Base-by-base conservation (phyloP, 2,329 filamentous ascomycete species). In the Chrysosporium queenslandicum region DNA sequence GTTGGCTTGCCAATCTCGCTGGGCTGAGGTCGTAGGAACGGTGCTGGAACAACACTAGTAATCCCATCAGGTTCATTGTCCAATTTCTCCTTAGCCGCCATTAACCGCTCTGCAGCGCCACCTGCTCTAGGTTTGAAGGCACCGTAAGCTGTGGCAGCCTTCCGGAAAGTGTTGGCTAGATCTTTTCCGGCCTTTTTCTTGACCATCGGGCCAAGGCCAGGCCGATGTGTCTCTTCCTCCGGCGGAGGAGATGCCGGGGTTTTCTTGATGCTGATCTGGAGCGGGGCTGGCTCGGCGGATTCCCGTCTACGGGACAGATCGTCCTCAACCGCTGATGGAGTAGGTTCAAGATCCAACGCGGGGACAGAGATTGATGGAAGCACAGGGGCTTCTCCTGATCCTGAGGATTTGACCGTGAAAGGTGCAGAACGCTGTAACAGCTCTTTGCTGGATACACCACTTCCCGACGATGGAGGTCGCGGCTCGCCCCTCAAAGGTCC, bases 141-240 rank as follows among this genome's bases (percentile, higher is more conserved):
- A 57, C 83, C 83, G 57, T 71, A 67, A 21, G 85, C 81, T 52
- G 77, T 81, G 0, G 87, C 88, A 21, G 88, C 88, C 67, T 88
- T 94, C 70, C 86, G 86, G 56, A 96, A 80, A 4, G 80, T 77
- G 32, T 80, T 83, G 18, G 86, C 86, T 60, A 92, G 76, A 53
- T 92, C 83, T n/a, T 75, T 77, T 56, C 78, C 82, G 1, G 82
- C 83, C 64, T 87, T 87, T 57, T 84, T 81, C 68, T 87, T 91
- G 61, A 96, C 85, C 90, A 95, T 95, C 1, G 89, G 87, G 0
- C 88, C 88, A 5, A 94, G 76, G 0, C 88, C 89, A 16, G 88
- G 87, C n/a, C 87, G 75, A 58, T 77, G 73, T 27, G 69, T 66
- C 41, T 77, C 76, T 25, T 78, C 77, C 68, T 61, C 54, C 27